A percentile compares a stretch with the other conserved stretches of the same genome.
Conservation (phyloP, 129 eudicot species). For the Apium graveolens region DNA sequence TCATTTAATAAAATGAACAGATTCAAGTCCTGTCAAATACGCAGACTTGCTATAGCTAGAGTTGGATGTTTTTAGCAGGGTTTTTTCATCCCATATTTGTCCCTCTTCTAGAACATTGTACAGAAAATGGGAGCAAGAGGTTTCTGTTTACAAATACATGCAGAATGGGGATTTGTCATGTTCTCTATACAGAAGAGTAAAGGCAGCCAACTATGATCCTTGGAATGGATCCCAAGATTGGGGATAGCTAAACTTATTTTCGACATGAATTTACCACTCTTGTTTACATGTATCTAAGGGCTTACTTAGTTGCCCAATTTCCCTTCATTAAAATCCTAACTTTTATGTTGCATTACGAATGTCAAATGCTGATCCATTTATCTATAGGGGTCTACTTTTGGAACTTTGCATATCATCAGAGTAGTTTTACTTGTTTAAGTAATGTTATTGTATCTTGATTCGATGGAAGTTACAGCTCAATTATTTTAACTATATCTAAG, state of each 20-base stretch:
- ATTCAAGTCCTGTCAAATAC: constrained; percentile 36
- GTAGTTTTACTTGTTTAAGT: background rate
- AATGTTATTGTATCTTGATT: background rate
- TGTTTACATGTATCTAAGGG: constrained; percentile 63
- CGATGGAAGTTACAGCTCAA: background rate
- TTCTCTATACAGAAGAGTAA: constrained; percentile 44
- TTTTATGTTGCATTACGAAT: background rate
- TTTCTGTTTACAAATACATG: constrained; percentile 68
- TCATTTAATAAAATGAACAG: constrained; percentile 35
- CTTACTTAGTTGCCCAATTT: constrained; percentile 2
- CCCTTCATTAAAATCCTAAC: background rate
- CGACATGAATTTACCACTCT: constrained; percentile 76
- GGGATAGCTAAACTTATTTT: constrained; percentile 66
- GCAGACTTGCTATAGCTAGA: constrained; percentile 29
- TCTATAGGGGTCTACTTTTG: background rate
- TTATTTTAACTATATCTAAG: background rate
- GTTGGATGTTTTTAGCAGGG: constrained; percentile 59
- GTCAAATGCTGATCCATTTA: background rate
- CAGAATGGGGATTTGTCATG: constrained; percentile 73
- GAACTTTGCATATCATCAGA: background rate
- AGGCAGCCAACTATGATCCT: constrained; percentile 41
- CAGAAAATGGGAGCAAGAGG: constrained; percentile 64
- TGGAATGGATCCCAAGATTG: constrained; percentile 89
- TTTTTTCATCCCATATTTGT: constrained; percentile 65
- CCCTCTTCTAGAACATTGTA: constrained; percentile 72